phyloP scores from a whole-genome alignment of 495 filamentous ascomycete genomes.

The Trichoderma erinaceum region DNA sequence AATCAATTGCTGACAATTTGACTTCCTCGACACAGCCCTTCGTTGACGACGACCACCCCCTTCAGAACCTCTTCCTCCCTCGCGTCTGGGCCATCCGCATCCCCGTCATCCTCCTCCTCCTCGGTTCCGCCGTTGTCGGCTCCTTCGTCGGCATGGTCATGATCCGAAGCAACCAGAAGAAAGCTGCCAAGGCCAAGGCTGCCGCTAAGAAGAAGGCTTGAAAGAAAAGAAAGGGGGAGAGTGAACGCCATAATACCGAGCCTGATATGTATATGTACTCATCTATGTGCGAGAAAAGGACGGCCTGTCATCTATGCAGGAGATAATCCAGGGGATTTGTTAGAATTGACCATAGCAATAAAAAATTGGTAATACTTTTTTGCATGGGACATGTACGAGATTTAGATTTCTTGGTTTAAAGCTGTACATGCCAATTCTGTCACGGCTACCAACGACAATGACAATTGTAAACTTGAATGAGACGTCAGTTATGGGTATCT shows the following conservation, averaged over 20 bases:
- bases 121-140: slow-evolving; percentile 89
- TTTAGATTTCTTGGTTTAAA: no score
- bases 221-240: background rate
- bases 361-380: background rate
- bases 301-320: background rate
- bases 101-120: slow-evolving; percentile 88
- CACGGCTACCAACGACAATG: background rate
- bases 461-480: background rate
- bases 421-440: no score
- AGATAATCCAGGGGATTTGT: background rate
- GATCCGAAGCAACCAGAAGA: slow-evolving; percentile 97
- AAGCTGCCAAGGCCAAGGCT: slow-evolving; percentile 84
- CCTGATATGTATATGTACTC: background rate
- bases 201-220: slow-evolving; percentile 61
- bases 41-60: slow-evolving; percentile 87
- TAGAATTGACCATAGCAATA: background rate
- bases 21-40: slow-evolving; percentile 64
- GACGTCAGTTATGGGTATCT: background rate
- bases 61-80: slow-evolving; percentile 92
- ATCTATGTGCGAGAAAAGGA: background rate
- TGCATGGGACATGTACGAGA: no score
- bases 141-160: slow-evolving; percentile 95
- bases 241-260: background rate
- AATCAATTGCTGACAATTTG: background rate
- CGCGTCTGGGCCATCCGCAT: slow-evolving; percentile 99